Percentiles rank a stretch among this genome's conserved stretches.
phyloP scores from a whole-genome alignment of 495 filamentous ascomycete species.

The Elasticomyces elasticus region DNA sequence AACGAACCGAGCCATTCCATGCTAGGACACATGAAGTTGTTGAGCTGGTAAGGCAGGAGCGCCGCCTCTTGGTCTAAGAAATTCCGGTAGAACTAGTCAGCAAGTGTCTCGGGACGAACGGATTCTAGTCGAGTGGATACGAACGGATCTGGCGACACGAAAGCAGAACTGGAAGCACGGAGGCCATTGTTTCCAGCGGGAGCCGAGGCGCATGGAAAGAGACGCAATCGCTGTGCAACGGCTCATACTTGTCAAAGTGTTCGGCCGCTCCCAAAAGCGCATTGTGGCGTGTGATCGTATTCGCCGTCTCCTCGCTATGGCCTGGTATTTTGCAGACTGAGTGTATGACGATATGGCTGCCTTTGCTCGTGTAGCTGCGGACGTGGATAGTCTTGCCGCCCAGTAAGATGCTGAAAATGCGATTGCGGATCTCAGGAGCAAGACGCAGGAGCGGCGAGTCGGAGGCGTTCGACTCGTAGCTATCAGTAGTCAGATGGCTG shows the following conservation, averaged over 20 bases:
- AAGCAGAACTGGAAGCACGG: background rate
- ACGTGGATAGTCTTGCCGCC: constrained; percentile 4
- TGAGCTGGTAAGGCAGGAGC: constrained; percentile 4
- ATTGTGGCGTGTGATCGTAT: background rate
- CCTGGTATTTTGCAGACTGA: background rate
- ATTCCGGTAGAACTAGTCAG: too few relatives aligned
- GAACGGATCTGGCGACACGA: constrained; percentile 5
- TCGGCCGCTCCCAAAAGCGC: background rate
- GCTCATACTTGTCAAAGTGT: background rate
- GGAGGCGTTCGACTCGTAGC: background rate
- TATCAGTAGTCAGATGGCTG: background rate
- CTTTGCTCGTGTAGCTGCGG: background rate
- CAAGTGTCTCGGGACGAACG: too few relatives aligned
- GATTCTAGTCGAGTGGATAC: too few relatives aligned
- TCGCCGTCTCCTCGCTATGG: background rate
- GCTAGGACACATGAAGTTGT: background rate
- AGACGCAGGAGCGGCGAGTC: constrained; percentile 4
- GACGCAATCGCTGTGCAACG: background rate
- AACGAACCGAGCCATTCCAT: background rate
- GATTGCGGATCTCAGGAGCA: constrained; percentile 8
- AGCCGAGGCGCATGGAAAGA: background rate
- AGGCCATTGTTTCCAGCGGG: background rate
- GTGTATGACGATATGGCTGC: background rate
- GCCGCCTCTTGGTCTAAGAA: constrained; percentile 9
- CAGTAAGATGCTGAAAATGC: constrained; percentile 2